Conservation (phyloP, 2,329 filamentous ascomycete species). For the Exophiala aquamarina region DNA sequence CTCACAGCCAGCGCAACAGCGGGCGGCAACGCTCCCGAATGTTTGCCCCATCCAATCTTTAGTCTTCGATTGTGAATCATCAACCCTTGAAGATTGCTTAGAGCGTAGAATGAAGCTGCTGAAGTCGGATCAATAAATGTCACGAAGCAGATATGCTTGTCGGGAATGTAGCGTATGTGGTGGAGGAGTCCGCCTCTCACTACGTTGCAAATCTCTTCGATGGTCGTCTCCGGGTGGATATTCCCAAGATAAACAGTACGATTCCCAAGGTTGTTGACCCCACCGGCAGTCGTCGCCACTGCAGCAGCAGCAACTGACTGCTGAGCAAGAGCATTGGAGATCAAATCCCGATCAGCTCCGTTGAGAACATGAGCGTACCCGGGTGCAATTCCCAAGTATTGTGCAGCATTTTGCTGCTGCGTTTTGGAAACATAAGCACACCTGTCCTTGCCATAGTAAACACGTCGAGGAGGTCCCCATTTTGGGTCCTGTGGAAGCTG, state of each 20-base stretch:
- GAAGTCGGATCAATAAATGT: constrained; percentile 99
- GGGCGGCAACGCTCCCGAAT: constrained; percentile 91
- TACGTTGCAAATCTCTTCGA: constrained; percentile 99
- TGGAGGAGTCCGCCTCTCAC: constrained; percentile 93
- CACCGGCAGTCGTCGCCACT: constrained; percentile 92
- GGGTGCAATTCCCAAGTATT: constrained; percentile 95
- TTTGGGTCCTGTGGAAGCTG: constrained; percentile 95
- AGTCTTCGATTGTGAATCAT: constrained; percentile 99
- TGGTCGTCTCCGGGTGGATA: constrained; percentile 97
- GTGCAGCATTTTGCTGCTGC: constrained; percentile 97
- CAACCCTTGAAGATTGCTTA: constrained; percentile 94
- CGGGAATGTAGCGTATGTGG: constrained; percentile 97
- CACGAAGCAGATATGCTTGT: constrained; percentile 99
- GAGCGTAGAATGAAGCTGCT: constrained; percentile 93
- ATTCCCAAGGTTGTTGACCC: constrained; percentile 96
- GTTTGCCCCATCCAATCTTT: constrained; percentile 99
- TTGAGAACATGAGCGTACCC: constrained; percentile 96
- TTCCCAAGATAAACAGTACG: constrained; percentile 97
- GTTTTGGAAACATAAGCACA: constrained; percentile 99
- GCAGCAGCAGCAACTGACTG: constrained; percentile 96
- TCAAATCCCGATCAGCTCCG: constrained; percentile 91
- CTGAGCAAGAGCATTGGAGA: constrained; percentile 92
- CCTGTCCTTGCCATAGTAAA: constrained; percentile 98
- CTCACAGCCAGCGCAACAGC: constrained; percentile 95
- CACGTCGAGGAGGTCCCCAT: constrained; percentile 92